phyloP scores from a whole-genome alignment of 139 green algal genomes.

The Closterium sp. region DNA sequence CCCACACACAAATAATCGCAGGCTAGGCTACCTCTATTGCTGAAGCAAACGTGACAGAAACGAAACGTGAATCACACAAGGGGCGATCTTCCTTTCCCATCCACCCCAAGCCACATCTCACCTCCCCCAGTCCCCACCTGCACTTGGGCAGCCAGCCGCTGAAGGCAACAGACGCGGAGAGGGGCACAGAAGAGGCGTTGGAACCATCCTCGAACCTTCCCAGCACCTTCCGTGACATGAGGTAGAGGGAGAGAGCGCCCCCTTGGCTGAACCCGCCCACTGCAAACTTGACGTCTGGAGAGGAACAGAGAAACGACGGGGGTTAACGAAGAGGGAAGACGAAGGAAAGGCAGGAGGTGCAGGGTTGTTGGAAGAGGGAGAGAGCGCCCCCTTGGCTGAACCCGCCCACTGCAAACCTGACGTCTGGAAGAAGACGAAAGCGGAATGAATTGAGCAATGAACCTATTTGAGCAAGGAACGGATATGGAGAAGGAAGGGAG shows the following conservation, averaged over 20 bases:
- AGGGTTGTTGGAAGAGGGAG: not conserved
- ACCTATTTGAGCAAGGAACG: not conserved
- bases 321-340: not conserved
- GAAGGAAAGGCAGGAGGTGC: not conserved
- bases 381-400: constrained; percentile 43
- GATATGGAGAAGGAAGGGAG: not conserved
- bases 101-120: not conserved
- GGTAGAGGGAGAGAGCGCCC: constrained; percentile 38
- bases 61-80: no score
- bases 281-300: constrained; percentile 14
- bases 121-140: not conserved
- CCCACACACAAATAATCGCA: no score
- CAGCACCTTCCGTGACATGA: constrained; percentile 14
- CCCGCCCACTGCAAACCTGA: constrained; percentile 29
- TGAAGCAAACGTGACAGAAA: no score
- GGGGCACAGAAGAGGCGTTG: not conserved
- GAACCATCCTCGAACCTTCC: constrained; percentile 19
- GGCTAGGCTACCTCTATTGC: no score
- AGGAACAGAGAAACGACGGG: not conserved
- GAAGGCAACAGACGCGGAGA: constrained; percentile 16
- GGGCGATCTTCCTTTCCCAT: no score
- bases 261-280: constrained; percentile 43
- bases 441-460: not conserved
- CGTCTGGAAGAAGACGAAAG: not conserved
- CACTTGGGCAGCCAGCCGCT: constrained; percentile 35